phyloP scores from a whole-genome alignment of 768 basidiomycete species.

The Leucosporidium scottii region DNA sequence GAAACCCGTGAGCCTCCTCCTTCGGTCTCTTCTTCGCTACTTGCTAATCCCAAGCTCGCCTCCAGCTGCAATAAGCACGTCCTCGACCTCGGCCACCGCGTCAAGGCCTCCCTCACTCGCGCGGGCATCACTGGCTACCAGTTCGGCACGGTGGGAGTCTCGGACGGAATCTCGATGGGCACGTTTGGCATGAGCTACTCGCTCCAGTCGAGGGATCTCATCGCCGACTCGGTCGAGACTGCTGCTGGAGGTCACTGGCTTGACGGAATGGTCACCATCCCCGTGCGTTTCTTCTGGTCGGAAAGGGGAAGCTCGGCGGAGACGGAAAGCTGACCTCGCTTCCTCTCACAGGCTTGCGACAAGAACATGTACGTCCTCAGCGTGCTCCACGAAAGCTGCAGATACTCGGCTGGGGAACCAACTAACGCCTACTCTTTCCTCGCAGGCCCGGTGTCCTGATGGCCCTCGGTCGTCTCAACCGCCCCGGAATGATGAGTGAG shows the following conservation, averaged over 20 bases:
- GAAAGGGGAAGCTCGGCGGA: not conserved
- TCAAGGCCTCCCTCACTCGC: constrained; percentile 68
- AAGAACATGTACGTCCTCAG: constrained; percentile 65
- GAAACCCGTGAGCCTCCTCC: constrained; percentile 70
- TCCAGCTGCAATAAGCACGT: constrained; percentile 89
- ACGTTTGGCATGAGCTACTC: constrained; percentile 53
- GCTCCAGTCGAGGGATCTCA: constrained; percentile 93
- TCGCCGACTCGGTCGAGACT: constrained; percentile 94
- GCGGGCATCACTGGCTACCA: constrained; percentile 83
- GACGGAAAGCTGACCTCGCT: not conserved
- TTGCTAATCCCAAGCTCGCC: not conserved
- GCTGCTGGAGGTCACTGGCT: constrained; percentile 96
- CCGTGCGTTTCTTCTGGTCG: constrained; percentile 53
- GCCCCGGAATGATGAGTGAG: constrained; percentile 76
- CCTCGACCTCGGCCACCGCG: constrained; percentile 74
- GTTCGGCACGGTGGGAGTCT: constrained; percentile 95
- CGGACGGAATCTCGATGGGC: constrained; percentile 98
- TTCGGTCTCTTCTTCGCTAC: not conserved
- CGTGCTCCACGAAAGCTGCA: too few species aligned
- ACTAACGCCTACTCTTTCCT: not conserved
- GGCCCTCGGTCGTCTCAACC: constrained; percentile 89
- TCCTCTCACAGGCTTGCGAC: constrained; percentile 48
- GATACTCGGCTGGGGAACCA: too few species aligned
- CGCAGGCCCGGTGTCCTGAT: constrained; percentile 90
- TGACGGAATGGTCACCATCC: constrained; percentile 93